Evolutionary conservation across 306 rosid genomes (phyloP).

Genomic region (Cicer bijugum): DNA sequence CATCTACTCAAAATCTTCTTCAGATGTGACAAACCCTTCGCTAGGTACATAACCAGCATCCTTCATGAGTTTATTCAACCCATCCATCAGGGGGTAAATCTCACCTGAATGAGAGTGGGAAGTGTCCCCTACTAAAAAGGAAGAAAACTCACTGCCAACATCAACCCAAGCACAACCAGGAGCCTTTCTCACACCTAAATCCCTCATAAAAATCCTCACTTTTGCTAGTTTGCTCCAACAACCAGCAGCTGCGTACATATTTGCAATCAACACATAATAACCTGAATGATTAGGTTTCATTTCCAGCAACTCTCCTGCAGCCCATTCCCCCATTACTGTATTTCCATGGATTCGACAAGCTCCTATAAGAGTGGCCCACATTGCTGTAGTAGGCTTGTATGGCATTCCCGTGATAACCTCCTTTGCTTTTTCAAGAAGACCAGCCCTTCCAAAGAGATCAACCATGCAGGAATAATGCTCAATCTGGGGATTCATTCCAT

Average conservation of each 20-base stretch:
- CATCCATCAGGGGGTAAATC: constrained; percentile 65
- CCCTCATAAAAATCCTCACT: constrained; percentile 82
- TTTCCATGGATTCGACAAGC: constrained; percentile 79
- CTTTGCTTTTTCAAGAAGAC: constrained; percentile 69
- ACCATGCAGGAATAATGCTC: constrained; percentile 89
- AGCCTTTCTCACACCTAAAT: constrained; percentile 73
- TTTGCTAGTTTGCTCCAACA: constrained; percentile 68
- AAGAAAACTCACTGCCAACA: constrained; percentile 61
- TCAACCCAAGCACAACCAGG: constrained; percentile 86
- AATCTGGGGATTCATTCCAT: constrained; percentile 58
- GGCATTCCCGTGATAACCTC: constrained; percentile 73
- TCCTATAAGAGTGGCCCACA: constrained; percentile 92
- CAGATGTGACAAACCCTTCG: constrained; percentile 52
- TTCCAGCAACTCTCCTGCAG: constrained; percentile 78
- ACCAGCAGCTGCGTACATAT: constrained; percentile 91
- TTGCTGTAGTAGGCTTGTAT: constrained; percentile 77
- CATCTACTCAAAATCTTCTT: constrained; percentile 56
- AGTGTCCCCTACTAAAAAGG: constrained; percentile 72
- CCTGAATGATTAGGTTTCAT: constrained; percentile 78
- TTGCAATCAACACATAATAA: constrained; percentile 83
- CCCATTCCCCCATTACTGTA: constrained; percentile 77
- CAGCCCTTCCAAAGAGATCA: constrained; percentile 91
- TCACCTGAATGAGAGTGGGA: constrained; percentile 57
- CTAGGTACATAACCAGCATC: constrained; percentile 50
- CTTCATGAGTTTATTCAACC: constrained; percentile 67